phyloP scores from a whole-genome alignment of 1,284 basidiomycete species.

The Pyrrhoderma noxium region DNA sequence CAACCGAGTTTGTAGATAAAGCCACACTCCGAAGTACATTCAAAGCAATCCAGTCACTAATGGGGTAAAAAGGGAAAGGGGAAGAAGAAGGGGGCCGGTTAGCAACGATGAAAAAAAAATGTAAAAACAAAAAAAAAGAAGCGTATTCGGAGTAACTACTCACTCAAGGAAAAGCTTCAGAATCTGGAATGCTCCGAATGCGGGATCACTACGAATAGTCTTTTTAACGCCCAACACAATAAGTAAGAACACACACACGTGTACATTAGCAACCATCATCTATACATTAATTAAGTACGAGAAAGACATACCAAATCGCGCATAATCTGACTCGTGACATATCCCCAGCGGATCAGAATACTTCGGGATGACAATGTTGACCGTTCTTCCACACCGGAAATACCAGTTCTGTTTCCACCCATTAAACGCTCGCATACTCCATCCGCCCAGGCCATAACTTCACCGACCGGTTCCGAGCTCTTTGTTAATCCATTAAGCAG shows the following conservation, averaged over 20 bases:
- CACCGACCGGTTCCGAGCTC: conserved; percentile 73
- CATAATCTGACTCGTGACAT: conserved; percentile 87
- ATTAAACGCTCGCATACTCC: conserved; percentile 79
- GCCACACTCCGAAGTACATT: conserved; percentile 81
- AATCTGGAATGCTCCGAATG: conserved; percentile 85
- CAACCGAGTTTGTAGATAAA: conserved; percentile 80
- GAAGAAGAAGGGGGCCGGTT: conserved; percentile 12
- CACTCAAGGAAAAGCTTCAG: conserved; percentile 84
- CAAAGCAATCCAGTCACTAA: conserved; percentile 82
- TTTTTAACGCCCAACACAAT: too few relatives aligned
- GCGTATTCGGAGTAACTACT: conserved; percentile 26
- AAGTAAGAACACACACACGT: too few relatives aligned
- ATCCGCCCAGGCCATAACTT: conserved; percentile 84
- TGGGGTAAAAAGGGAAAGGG: conserved; percentile 22
- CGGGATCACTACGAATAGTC: conserved; percentile 85
- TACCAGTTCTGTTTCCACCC: conserved; percentile 48
- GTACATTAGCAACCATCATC: conserved; percentile 17
- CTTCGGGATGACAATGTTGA: conserved; percentile 79
- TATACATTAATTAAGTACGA: conserved; percentile 12
- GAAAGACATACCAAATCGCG: conserved; percentile 63
- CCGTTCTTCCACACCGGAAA: conserved; percentile 48
- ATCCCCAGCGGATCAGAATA: conserved; percentile 82
- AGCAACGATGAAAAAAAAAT: conserved; percentile 11
- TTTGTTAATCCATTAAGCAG: conserved; percentile 65
- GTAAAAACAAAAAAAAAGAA: neutral